Evolutionary conservation across 805 yeast species (phyloP).

Genomic region (Kluyveromyces aestuarii): DNA sequence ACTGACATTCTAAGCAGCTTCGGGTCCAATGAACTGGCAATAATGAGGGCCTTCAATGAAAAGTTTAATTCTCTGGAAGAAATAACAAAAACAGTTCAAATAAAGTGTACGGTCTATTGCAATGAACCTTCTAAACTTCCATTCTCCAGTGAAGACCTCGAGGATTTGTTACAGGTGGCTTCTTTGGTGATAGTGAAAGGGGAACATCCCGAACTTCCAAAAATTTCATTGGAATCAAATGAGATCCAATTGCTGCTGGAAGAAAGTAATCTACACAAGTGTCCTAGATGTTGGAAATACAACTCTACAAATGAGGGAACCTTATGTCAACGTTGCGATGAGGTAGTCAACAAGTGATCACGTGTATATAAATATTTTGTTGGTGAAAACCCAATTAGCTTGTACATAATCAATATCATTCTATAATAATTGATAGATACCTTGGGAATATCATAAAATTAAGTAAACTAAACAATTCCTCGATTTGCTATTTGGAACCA

Average conservation of each 20-base stretch:
- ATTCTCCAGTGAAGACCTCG: conserved; percentile 34
- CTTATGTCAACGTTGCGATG: conserved; percentile 61
- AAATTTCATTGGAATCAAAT: conserved; percentile 13
- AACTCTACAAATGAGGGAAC: conserved; percentile 41
- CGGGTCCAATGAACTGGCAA: conserved; percentile 10
- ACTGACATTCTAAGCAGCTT: conserved; percentile 6
- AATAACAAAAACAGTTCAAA: conserved; percentile 18
- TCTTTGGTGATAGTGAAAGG: conserved; percentile 31
- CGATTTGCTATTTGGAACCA: not conserved
- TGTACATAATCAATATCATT: not conserved
- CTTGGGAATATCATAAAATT: too few relatives aligned
- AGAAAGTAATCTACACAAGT: conserved; percentile 40
- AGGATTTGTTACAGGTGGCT: conserved; percentile 59
- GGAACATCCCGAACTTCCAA: not conserved
- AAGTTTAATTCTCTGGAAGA: conserved; percentile 14
- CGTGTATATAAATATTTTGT: not conserved
- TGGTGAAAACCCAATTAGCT: not conserved
- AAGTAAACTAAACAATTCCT: too few relatives aligned
- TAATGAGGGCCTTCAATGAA: conserved; percentile 14
- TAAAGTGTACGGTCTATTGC: conserved; percentile 23
- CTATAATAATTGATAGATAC: too few relatives aligned
- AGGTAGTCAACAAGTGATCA: conserved; percentile 18
- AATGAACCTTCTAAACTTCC: conserved; percentile 5
- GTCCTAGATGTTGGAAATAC: conserved; percentile 94
- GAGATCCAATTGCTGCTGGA: conserved; percentile 31